Percentiles rank a stretch among this genome's conserved stretches.
Evolutionary conservation across 768 basidiomycete genomes (phyloP).

Genomic region (Scleroderma citrinum): DNA sequence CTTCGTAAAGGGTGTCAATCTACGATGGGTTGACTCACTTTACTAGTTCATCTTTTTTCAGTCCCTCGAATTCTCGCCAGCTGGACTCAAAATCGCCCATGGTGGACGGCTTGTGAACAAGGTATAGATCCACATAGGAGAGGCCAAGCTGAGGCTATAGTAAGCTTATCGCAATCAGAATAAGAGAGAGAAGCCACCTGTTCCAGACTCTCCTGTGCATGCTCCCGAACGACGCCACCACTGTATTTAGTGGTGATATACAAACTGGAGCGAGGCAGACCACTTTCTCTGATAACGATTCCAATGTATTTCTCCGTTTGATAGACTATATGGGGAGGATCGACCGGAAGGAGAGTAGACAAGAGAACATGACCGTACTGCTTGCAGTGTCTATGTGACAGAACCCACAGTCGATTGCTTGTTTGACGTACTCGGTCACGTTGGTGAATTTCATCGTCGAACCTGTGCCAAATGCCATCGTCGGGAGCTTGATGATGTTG

Average conservation of each 20-base stretch:
- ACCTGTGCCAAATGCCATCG: constrained; percentile 60
- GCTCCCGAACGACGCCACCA: constrained; percentile 31
- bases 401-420: constrained; percentile 57
- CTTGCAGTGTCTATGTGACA: constrained; percentile 61
- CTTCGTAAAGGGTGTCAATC: constrained; percentile 2
- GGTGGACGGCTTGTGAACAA: constrained; percentile 48
- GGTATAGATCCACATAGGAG: constrained; percentile 61
- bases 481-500: constrained; percentile 41
- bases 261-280: constrained; percentile 38
- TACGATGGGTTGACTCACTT: constrained; percentile 12
- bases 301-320: constrained; percentile 32
- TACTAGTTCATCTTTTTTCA: constrained; percentile 38
- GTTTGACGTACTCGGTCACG: constrained; percentile 47
- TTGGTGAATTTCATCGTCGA: constrained; percentile 36
- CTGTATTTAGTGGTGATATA: constrained; percentile 55
- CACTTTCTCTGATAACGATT: constrained; percentile 40
- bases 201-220: constrained; percentile 42
- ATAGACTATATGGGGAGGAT: constrained; percentile 14
- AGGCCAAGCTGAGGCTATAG: too few species aligned
- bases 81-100: constrained; percentile 30
- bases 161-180: too few species aligned
- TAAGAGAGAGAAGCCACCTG: constrained; percentile 49
- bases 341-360: neutral
- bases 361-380: constrained; percentile 25
- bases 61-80: constrained; percentile 55